Conservation (phyloP, 371 early-diverging fungal genomes). For the Lichtheimia hyalospora region DNA sequence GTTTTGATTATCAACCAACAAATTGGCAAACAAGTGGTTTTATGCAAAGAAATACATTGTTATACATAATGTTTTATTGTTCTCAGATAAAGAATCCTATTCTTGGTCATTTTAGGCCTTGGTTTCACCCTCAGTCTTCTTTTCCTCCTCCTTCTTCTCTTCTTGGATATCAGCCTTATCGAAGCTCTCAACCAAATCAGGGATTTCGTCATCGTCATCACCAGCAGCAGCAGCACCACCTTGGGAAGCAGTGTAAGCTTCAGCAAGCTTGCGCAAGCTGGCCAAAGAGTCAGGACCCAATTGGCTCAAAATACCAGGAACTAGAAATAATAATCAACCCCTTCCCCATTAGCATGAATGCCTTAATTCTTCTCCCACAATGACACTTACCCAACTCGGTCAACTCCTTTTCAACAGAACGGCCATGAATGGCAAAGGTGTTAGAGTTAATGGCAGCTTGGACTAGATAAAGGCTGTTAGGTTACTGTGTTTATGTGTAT, state of each 20-base stretch:
- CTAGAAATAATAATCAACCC: conserved; percentile 17
- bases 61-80: neutral
- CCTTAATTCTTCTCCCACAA: neutral
- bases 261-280: conserved; percentile 86
- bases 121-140: conserved; percentile 13
- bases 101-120: conserved; percentile 9
- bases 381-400: conserved; percentile 64
- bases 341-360: no score
- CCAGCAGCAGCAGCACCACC: conserved; percentile 46
- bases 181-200: conserved; percentile 71
- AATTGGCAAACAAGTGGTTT: no score
- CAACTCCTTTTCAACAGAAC: conserved; percentile 86
- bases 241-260: conserved; percentile 73
- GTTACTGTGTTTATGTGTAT: neutral
- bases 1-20: no score
- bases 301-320: conserved; percentile 94
- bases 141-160: conserved; percentile 26
- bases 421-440: conserved; percentile 92
- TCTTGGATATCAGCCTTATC: conserved; percentile 54
- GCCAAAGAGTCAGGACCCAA: conserved; percentile 93
- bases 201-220: conserved; percentile 73
- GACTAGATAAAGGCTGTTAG: conserved; percentile 47
- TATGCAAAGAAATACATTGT: no score
- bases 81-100: neutral
- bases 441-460: conserved; percentile 85